Conservation (phyloP, 169 alveolate species). For the Theileria orientalis region DNA sequence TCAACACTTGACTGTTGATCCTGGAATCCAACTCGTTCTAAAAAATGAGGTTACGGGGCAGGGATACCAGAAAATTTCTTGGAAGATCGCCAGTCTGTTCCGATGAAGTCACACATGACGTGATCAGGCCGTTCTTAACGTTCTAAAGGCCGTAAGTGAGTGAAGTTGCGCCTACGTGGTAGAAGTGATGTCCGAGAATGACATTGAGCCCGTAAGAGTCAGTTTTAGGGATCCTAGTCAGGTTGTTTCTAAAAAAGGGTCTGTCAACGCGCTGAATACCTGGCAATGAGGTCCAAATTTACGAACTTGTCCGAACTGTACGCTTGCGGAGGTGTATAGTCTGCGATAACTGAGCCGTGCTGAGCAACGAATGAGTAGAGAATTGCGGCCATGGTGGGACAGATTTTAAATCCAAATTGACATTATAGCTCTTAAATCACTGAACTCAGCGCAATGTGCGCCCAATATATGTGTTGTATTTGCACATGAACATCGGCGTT, state of each 20-base stretch:
- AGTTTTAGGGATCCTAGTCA: conserved; percentile 23
- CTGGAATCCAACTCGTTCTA: conserved; percentile 43
- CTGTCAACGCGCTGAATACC: not conserved
- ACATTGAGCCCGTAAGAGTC: conserved; percentile 12
- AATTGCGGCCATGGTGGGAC: conserved; percentile 34
- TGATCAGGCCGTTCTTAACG: conserved; percentile 17
- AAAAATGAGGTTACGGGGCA: too few relatives aligned
- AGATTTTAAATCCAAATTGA: not conserved
- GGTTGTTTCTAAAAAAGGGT: conserved; percentile 24
- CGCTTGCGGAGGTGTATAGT: conserved; percentile 37
- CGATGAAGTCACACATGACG: conserved; percentile 38
- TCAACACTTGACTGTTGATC: conserved; percentile 26
- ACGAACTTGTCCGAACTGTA: conserved; percentile 10
- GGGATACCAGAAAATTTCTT: conserved; percentile 38
- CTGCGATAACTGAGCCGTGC: conserved; percentile 54
- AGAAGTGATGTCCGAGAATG: conserved; percentile 38
- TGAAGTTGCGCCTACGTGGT: conserved; percentile 18
- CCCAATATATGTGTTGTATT: too few relatives aligned
- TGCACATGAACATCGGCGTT: too few relatives aligned
- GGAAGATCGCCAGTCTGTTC: conserved; percentile 41
- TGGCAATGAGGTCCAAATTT: conserved; percentile 52
- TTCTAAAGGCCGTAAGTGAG: not conserved
- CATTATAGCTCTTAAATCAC: not conserved
- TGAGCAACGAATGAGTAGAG: conserved; percentile 44
- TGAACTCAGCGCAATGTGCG: not conserved